A percentile compares a stretch with the other conserved stretches of the same genome.
These are phyloP conservation scores for Salix udensis DNA, from an alignment of 345 rosid species.

Conservation along the genomic window DNA sequence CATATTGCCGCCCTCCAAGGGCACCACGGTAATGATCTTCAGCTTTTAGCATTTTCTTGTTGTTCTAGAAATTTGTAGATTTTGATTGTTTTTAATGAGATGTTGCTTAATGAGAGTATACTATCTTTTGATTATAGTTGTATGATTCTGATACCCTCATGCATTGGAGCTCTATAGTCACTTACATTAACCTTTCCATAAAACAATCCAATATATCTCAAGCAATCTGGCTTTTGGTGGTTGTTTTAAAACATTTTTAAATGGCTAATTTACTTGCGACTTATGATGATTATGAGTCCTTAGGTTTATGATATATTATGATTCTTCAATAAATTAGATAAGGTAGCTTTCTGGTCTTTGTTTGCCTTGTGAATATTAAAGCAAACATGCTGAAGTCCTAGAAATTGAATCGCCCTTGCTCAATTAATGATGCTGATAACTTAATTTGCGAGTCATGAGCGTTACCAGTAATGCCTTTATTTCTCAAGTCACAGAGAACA, in stretches of 20 bases:
- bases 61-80: neutral
- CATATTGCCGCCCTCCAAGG: constrained; percentile 87
- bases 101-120: neutral
- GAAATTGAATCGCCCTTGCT: neutral
- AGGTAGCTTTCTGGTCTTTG: neutral
- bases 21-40: constrained; percentile 63
- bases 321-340: neutral
- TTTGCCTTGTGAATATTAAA: neutral
- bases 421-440: neutral
- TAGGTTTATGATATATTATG: neutral
- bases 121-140: neutral
- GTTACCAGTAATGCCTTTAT: neutral
- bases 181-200: neutral
- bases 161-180: neutral
- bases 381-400: neutral
- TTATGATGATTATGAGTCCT: neutral
- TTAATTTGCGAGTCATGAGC: neutral
- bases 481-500: neutral
- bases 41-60: neutral
- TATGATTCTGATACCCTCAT: neutral
- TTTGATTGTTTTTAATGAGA: neutral
- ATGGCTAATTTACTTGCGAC: neutral
- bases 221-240: neutral
- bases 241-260: no score
- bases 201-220: neutral